Evolutionary conservation across 306 rosid genomes (phyloP).

Genomic region (Benincasa hispida): DNA sequence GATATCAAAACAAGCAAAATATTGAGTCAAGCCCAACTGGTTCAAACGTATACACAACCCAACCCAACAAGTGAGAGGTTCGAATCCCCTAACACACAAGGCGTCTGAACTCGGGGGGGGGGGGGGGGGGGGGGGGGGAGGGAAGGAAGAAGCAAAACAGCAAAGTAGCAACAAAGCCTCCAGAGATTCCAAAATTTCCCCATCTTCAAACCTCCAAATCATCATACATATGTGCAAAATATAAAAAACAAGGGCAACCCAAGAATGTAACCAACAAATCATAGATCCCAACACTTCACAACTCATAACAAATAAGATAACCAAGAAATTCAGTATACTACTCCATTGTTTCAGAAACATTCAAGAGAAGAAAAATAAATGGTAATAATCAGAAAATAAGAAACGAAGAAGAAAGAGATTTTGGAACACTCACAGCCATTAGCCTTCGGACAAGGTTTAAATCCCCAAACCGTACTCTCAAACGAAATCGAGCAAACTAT

Average conservation of each 20-base stretch:
- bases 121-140: too few species aligned
- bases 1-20: not conserved
- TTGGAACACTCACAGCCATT: constrained; percentile 16
- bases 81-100: not conserved
- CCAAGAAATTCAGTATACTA: not conserved
- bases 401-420: not conserved
- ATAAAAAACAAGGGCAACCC: not conserved
- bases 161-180: not conserved
- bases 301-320: not conserved
- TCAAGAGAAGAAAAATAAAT: not conserved
- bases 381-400: not conserved
- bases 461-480: not conserved
- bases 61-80: not conserved
- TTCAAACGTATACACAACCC: too few species aligned
- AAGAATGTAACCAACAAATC: not conserved
- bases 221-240: not conserved
- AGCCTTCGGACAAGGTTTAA: not conserved
- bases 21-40: too few species aligned
- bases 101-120: too few species aligned
- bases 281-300: not conserved
- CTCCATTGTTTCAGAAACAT: not conserved
- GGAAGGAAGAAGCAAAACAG: not conserved
- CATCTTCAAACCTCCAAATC: not conserved
- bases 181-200: not conserved
- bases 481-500: not conserved